Evolutionary conservation across 352 stramenopile species (phyloP).

Genomic region (Globisporangium rhizosaccharum): DNA sequence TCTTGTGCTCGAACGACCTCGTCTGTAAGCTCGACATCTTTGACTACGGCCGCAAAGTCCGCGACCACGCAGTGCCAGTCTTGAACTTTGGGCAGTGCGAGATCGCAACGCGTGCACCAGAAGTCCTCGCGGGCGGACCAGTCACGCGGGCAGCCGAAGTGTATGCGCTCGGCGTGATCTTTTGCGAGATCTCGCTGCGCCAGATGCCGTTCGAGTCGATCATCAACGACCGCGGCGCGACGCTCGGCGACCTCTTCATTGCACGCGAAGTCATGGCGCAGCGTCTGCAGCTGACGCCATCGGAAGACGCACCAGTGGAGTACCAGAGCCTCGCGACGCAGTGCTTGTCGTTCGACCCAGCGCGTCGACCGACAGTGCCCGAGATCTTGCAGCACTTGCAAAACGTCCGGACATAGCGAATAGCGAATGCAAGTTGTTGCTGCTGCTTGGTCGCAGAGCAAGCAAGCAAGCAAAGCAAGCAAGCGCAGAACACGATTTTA

Average conservation of each 20-base stretch:
- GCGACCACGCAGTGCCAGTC: slow-evolving; percentile 35
- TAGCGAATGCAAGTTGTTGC: neutral
- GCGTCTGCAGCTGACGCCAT: slow-evolving; percentile 31
- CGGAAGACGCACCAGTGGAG: slow-evolving; percentile 34
- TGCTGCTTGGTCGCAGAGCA: neutral
- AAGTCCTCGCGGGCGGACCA: slow-evolving; percentile 44
- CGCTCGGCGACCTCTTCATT: slow-evolving; percentile 62
- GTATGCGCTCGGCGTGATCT: slow-evolving; percentile 66
- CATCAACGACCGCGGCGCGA: slow-evolving; percentile 35
- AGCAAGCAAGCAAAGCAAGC: neutral
- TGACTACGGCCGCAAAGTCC: slow-evolving; percentile 48
- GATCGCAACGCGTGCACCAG: slow-evolving; percentile 47
- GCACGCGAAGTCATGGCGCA: slow-evolving; percentile 40
- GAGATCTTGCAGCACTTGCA: slow-evolving; percentile 30
- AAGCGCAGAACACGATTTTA: neutral
- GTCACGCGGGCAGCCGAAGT: slow-evolving; percentile 52
- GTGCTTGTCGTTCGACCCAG: slow-evolving; percentile 48
- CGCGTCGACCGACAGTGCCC: slow-evolving; percentile 29
- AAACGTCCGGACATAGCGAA: neutral
- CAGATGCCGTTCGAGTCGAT: slow-evolving; percentile 41
- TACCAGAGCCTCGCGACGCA: slow-evolving; percentile 34
- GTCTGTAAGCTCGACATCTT: slow-evolving; percentile 78
- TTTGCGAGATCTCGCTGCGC: slow-evolving; percentile 62
- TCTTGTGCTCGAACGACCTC: slow-evolving; percentile 48
- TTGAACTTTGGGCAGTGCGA: slow-evolving; percentile 49